Percentiles rank a stretch among this genome's conserved stretches.
These are phyloP conservation scores for Salicornia ramosissima DNA, from an alignment of 148 eudicot species.

Conservation along the genomic window DNA sequence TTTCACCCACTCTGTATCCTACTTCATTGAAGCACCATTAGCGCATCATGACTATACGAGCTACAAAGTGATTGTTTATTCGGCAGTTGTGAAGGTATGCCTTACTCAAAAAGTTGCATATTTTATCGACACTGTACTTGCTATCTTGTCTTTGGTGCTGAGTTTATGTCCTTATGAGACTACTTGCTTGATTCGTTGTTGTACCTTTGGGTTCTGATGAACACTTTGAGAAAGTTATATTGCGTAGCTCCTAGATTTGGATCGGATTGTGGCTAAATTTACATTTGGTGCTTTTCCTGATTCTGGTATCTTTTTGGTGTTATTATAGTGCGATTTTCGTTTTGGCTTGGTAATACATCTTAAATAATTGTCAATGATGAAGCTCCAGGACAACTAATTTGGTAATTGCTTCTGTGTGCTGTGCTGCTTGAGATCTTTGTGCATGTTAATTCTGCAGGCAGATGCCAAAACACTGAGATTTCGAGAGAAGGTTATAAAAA, in stretches of 20 bases:
- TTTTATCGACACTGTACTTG: not conserved
- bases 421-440: constrained; percentile 12
- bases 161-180: not conserved
- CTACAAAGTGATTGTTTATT: constrained; percentile 85
- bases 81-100: constrained; percentile 94
- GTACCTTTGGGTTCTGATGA: constrained; percentile 2
- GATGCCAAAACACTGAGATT: constrained; percentile 95
- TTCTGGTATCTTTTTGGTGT: not conserved
- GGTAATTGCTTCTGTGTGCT: constrained; percentile 1
- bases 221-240: not conserved
- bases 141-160: not conserved
- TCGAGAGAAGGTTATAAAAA: constrained; percentile 75
- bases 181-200: not conserved
- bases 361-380: not conserved
- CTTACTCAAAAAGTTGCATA: not conserved
- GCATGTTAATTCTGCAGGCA: constrained; percentile 50
- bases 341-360: not conserved
- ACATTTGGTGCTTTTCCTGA: not conserved
- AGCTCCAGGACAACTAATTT: not conserved
- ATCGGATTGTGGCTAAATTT: constrained; percentile 1
- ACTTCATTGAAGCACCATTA: constrained; percentile 92
- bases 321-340: not conserved
- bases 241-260: not conserved
- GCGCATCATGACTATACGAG: constrained; percentile 68
- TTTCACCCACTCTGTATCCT: constrained; percentile 98